phyloP scores from a whole-genome alignment of 2,329 filamentous ascomycete genomes.

The Didymella sp. region DNA sequence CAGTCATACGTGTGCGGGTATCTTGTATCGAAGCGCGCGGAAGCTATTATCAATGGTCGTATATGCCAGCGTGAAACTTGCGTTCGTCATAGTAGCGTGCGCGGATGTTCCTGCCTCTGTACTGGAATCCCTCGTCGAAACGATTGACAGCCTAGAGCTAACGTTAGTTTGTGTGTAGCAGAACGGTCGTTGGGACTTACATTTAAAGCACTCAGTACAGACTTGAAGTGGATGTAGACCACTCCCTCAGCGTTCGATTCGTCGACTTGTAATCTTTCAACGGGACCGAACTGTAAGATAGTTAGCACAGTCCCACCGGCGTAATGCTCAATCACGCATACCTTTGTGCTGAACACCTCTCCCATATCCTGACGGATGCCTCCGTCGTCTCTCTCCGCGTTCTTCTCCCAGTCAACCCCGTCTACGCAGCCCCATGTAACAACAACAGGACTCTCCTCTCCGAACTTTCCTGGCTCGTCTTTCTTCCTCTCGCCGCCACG shows the following conservation, averaged over 20 bases:
- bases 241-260: conserved; percentile 64
- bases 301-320: conserved; percentile 12
- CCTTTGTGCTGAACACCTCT: conserved; percentile 86
- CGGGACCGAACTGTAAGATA: conserved; percentile 72
- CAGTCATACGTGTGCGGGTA: no score
- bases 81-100: conserved; percentile 83
- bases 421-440: conserved; percentile 85
- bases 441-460: conserved; percentile 78
- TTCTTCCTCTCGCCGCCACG: conserved; percentile 70
- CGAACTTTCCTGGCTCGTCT: conserved; percentile 48
- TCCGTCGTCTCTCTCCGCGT: conserved; percentile 68
- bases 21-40: no score
- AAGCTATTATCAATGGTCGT: conserved; percentile 34
- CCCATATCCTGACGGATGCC: conserved; percentile 91
- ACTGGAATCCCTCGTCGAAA: conserved; percentile 88
- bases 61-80: conserved; percentile 70
- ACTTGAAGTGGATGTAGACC: conserved; percentile 95
- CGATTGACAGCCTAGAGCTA: conserved; percentile 80
- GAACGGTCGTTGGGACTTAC: conserved; percentile 59
- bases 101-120: conserved; percentile 85
- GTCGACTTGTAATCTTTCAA: conserved; percentile 77
- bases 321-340: conserved; percentile 42
- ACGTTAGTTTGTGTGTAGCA: conserved; percentile 18
- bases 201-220: conserved; percentile 80
- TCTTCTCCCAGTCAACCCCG: conserved; percentile 79